Base-by-base conservation (phyloP, 164 flowering plant genomes). In the Houttuynia cordata region DNA sequence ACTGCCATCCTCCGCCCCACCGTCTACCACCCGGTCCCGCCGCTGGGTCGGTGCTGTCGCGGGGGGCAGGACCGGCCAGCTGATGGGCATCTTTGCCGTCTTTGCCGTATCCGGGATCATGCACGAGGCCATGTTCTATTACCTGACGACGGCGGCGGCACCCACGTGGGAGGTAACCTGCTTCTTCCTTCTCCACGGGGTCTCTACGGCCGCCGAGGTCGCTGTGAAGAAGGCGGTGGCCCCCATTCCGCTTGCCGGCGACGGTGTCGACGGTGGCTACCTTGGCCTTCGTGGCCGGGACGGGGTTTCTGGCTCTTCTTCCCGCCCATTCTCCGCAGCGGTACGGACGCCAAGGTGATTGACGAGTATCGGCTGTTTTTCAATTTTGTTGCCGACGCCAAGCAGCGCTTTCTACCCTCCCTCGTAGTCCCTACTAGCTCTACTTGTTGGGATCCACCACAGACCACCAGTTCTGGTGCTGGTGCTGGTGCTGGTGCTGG, bases 271-370 rank as follows among this genome's bases (percentile, higher is more conserved):
- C 53, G 8, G 3, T 22, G 22, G 22, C 76, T 30, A 70, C 81
- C 37, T 57, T 82, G 49, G 79, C 58, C 40, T 72, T 82, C 34
- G 74, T 80, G 62, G 62, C 56, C 59, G 75, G 53, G 20, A 82
- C 84, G 6, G 78, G 64, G 1, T 40, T 59, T 49, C 20, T 76
- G 79, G 79, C 61, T 76, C 66, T 78, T 82, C 57, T 76, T 78
- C 37, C 82, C 86, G 24, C 82, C 63, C 59, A 10, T 80, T 10
- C 5, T 67, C 22, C 69, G 83, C 71, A 55, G 30, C 25, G 73
- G 78, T 4, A 66, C 54, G 34, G 77, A 70, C 20, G 60, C 9
- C 18, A 77, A 64, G 61, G 72, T 25, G 59, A 41, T 62, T 8
- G 52, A 24, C 39, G 65, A 62, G 65, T 62, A 15, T 17, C 17